Conservation (phyloP, 495 filamentous ascomycete genomes). For the Penicillium soppii region DNA sequence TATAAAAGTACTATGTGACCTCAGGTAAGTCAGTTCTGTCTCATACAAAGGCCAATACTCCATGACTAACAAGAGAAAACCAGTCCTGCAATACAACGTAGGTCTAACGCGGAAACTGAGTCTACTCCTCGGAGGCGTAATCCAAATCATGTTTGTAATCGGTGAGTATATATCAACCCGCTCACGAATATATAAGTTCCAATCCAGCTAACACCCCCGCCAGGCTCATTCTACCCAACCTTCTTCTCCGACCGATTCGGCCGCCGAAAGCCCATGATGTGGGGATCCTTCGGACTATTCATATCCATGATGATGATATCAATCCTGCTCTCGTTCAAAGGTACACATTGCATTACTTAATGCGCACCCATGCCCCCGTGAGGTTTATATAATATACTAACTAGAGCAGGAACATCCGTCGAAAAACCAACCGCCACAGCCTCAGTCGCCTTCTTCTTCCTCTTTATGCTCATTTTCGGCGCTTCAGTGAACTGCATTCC, state of each 20-base stretch:
- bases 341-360: slow-evolving; percentile 11
- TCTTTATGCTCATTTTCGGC: slow-evolving; percentile 50
- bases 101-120: slow-evolving; percentile 46
- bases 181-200: not conserved
- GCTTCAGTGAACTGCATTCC: slow-evolving; percentile 49
- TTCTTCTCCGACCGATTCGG: slow-evolving; percentile 46
- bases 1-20: slow-evolving; percentile 45
- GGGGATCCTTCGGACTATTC: slow-evolving; percentile 41
- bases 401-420: slow-evolving; percentile 18
- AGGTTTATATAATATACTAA: slow-evolving; percentile 17
- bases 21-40: slow-evolving; percentile 17
- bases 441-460: slow-evolving; percentile 43
- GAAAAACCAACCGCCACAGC: slow-evolving; percentile 35
- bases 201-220: not conserved
- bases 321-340: slow-evolving; percentile 35
- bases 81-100: slow-evolving; percentile 48
- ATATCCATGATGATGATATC: slow-evolving; percentile 49
- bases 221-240: slow-evolving; percentile 34
- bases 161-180: slow-evolving; percentile 12
- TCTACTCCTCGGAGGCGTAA: slow-evolving; percentile 50
- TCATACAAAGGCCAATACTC: not conserved
- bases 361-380: too few species aligned
- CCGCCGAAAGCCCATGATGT: slow-evolving; percentile 54
- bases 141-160: slow-evolving; percentile 37
- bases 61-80: not conserved